Evolutionary conservation across 1,284 basidiomycete species (phyloP), one percentile per base, ranked within the genome.

Genomic region (Ustilago lituana): DNA sequence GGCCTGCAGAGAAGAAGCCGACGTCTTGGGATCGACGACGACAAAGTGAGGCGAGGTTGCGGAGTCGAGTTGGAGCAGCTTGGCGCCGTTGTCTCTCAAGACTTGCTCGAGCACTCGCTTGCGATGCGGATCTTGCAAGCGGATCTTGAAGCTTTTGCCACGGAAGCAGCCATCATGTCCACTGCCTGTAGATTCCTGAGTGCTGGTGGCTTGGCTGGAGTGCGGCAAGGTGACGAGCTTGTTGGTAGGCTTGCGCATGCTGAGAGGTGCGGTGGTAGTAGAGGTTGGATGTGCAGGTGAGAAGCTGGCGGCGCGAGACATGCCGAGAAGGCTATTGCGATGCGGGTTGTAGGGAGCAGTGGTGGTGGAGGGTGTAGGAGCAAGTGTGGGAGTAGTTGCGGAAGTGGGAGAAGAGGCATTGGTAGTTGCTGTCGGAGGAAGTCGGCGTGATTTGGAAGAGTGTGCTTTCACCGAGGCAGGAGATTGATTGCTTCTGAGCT

Each of bases 281-380:
- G 49, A 31, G 24, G 48, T 45, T 29, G 51, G 33, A 22, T 51
- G 54, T 37, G 51, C 60, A 32, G 60, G 52, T 14, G 66, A 69
- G 56, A 69, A 69, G 56, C 66, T 69, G 33, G 60, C 55, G 19
- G 66, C 66, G 24, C 66, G 66, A 38, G 66, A 69, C 60, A 69
- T 69, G 48, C 56, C 56, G 17, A 69, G 53, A 10, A 69, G 52
- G 40, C 66, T 53, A 17, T 47, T 56, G 17, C 56, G 43, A 20
- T 56, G 57, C 11, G 53, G 20, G 17, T 31, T 51, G 24, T 22
- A n/a, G 4, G 63, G 48, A 20, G 57, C 33, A 7, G 52, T 31
- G 27, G 49, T 32, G 33, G 31, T 20, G 11, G 51, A 14, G 15
- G 33, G 19, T 24, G 43, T 29, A 8, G 41, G 10, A 31, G n/a